phyloP scores from a whole-genome alignment of 1,284 basidiomycete species.

The Moniliophthora roreri region DNA sequence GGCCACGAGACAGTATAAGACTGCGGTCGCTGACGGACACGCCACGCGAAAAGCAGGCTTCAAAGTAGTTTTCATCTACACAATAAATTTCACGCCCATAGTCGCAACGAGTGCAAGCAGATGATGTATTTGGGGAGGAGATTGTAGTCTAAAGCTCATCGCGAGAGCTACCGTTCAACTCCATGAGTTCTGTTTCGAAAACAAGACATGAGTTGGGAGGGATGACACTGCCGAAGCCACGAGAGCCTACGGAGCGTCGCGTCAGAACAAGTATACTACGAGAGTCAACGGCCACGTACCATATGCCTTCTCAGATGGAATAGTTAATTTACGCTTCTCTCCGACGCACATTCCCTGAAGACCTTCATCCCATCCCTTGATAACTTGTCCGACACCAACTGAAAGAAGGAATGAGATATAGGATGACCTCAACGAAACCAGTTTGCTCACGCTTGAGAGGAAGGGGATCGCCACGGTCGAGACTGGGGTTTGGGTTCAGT shows the following conservation, averaged over 20 bases:
- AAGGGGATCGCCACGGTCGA: conserved; percentile 67
- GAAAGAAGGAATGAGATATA: conserved; percentile 2
- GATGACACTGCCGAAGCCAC: conserved; percentile 78
- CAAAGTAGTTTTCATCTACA: no score
- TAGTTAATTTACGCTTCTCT: conserved; percentile 91
- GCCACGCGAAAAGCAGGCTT: no score
- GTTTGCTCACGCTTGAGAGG: conserved; percentile 60
- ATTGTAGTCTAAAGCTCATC: conserved; percentile 15
- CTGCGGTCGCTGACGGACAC: no score
- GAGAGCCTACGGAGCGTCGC: conserved; percentile 50
- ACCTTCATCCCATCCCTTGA: conserved; percentile 81
- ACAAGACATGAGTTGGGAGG: conserved; percentile 84
- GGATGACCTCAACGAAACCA: conserved; percentile 3
- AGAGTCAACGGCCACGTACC: conserved; percentile 49
- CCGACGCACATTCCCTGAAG: conserved; percentile 83
- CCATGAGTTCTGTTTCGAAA: conserved; percentile 85
- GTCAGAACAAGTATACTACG: background rate
- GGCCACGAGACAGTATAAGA: no score
- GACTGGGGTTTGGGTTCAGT: conserved; percentile 35
- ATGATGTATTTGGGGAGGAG: no score
- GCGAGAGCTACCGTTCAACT: conserved; percentile 34
- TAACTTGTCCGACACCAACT: conserved; percentile 83
- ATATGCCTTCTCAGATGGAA: conserved; percentile 78
- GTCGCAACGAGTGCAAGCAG: no score
- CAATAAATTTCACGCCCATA: no score